These are phyloP conservation scores for Spathaspora passalidarum DNA, from an alignment of 805 yeast species.

Conservation along the genomic window DNA sequence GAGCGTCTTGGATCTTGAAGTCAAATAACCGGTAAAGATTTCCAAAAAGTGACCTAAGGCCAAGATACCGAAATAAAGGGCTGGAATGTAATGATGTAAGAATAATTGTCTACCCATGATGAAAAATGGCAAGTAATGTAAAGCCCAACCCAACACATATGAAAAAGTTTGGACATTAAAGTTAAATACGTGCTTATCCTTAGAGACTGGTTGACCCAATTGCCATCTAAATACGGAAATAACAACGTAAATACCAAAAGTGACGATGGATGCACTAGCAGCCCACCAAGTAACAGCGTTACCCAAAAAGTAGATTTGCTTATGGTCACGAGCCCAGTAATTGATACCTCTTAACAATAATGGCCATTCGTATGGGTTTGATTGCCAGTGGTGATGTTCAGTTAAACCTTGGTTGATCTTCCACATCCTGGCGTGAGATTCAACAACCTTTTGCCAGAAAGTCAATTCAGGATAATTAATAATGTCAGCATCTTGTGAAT, in stretches of 20 bases:
- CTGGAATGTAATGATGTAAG: slow-evolving; percentile 91
- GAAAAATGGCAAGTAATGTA: slow-evolving; percentile 74
- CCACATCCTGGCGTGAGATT: slow-evolving; percentile 77
- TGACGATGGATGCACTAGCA: slow-evolving; percentile 49
- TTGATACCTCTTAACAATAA: slow-evolving; percentile 72
- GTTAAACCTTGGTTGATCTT: slow-evolving; percentile 66
- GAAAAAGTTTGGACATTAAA: slow-evolving; percentile 62
- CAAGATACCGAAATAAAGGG: slow-evolving; percentile 81
- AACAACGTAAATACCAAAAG: slow-evolving; percentile 48
- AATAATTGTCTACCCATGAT: slow-evolving; percentile 92
- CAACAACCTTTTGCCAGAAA: slow-evolving; percentile 59
- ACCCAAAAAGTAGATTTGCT: slow-evolving; percentile 70
- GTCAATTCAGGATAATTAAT: slow-evolving; percentile 50
- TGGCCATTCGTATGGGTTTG: slow-evolving; percentile 75
- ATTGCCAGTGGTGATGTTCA: slow-evolving; percentile 68
- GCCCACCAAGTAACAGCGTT: slow-evolving; percentile 83
- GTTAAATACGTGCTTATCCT: slow-evolving; percentile 54
- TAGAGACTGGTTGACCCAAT: slow-evolving; percentile 39
- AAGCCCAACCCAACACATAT: slow-evolving; percentile 65
- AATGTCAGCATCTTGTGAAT: slow-evolving; percentile 18
- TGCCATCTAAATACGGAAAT: slow-evolving; percentile 62
- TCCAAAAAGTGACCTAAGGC: slow-evolving; percentile 71
- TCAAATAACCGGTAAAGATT: slow-evolving; percentile 41
- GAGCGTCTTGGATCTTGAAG: slow-evolving; percentile 35
- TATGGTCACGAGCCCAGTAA: slow-evolving; percentile 65